Conservation (phyloP, 75 land plant species). For the Picea sitchensis region DNA sequence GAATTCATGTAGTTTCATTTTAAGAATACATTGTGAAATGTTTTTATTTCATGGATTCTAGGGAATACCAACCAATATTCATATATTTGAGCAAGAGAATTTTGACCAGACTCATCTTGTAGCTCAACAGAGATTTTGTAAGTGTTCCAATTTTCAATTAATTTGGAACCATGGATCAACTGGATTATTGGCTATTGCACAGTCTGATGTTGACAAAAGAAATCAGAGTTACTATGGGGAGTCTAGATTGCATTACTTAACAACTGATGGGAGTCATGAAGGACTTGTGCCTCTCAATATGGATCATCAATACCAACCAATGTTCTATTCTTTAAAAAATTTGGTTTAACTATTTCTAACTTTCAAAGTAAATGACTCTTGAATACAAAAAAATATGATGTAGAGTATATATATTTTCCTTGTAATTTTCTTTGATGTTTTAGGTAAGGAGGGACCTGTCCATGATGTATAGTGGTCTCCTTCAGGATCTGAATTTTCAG, state of each 20-base stretch:
- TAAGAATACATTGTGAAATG: neutral
- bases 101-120: conserved; percentile 57
- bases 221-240: conserved; percentile 99
- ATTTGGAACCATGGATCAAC: conserved; percentile 85
- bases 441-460: conserved; percentile 98
- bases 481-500: conserved; percentile 86
- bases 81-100: conserved; percentile 61
- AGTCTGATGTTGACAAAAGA: conserved; percentile 95
- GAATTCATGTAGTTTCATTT: neutral
- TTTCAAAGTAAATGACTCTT: neutral
- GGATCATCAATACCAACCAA: conserved; percentile 13
- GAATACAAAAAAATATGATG: conserved; percentile 1
- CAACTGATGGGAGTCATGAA: conserved; percentile 85
- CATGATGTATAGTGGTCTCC: conserved; percentile 99
- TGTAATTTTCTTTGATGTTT: neutral
- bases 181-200: conserved; percentile 83
- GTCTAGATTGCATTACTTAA: conserved; percentile 81
- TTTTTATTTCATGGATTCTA: conserved; percentile 19
- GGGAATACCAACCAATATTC: conserved; percentile 95
- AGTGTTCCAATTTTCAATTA: conserved; percentile 72
- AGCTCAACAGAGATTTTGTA: conserved; percentile 86
- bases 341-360: neutral
- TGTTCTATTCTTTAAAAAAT: neutral
- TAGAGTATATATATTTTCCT: neutral
- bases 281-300: conserved; percentile 92